A percentile compares a stretch with the other conserved stretches of the same genome.
phyloP scores from a whole-genome alignment of 2,329 filamentous ascomycete genomes.

The Hymenotorrendiella dingleyae region DNA sequence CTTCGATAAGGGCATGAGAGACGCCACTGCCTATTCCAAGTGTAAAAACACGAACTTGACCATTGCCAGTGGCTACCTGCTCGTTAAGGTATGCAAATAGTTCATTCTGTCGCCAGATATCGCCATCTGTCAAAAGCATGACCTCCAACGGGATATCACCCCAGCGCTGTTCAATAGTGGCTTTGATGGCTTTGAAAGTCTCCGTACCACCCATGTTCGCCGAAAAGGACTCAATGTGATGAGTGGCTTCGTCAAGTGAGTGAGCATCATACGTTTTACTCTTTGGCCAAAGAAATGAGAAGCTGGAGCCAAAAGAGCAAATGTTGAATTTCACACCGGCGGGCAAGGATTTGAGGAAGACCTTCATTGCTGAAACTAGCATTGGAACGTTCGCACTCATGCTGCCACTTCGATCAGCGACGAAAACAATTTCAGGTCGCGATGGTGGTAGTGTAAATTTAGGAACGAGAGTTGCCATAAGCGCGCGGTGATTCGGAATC shows the following conservation, averaged over 20 bases:
- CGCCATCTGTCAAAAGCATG: constrained; percentile 51
- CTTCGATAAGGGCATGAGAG: constrained; percentile 49
- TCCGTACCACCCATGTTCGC: constrained; percentile 50
- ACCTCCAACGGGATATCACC: constrained; percentile 46
- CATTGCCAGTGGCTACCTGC: constrained; percentile 35
- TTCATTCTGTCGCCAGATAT: constrained; percentile 42
- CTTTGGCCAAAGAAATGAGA: constrained; percentile 42
- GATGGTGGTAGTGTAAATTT: constrained; percentile 56
- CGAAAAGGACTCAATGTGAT: constrained; percentile 37
- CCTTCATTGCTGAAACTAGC: constrained; percentile 48
- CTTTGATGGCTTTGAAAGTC: constrained; percentile 41
- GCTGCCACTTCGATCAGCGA: constrained; percentile 67
- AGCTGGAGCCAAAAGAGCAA: constrained; percentile 53
- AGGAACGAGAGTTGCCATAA: constrained; percentile 68
- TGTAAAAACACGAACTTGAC: constrained; percentile 46
- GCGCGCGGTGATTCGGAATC: constrained; percentile 53
- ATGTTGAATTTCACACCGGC: constrained; percentile 64
- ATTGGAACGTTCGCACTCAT: constrained; percentile 51
- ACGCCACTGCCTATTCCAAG: constrained; percentile 47
- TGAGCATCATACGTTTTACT: constrained; percentile 42
- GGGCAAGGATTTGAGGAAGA: constrained; percentile 62
- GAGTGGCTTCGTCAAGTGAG: constrained; percentile 38
- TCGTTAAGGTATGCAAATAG: constrained; percentile 42
- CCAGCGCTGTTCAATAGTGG: constrained; percentile 38
- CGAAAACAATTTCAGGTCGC: constrained; percentile 60